Conservation (phyloP, 768 basidiomycete species). For the Sutorius australiensis region DNA sequence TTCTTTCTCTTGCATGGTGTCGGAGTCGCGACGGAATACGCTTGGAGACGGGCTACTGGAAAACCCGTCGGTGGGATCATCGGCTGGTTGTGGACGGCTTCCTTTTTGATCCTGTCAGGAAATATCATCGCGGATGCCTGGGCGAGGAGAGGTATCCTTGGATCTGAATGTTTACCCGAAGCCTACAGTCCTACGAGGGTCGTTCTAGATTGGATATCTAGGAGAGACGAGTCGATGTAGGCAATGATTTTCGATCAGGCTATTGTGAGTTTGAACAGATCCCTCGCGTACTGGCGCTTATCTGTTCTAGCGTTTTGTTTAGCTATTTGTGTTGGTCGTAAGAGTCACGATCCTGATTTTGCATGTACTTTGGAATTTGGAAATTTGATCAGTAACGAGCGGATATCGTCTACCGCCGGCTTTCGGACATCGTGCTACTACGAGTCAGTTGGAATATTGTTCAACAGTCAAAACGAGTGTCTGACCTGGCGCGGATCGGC, state of each 20-base stretch:
- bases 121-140: constrained; percentile 45
- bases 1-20: constrained; percentile 59
- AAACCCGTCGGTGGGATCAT: constrained; percentile 42
- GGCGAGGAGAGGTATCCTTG: constrained; percentile 21
- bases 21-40: constrained; percentile 47
- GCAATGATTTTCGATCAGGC: not conserved
- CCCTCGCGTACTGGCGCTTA: too few species aligned
- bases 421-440: too few species aligned
- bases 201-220: constrained; percentile 12
- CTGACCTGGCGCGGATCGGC: too few species aligned
- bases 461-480: too few species aligned
- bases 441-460: too few species aligned
- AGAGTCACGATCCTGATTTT: too few species aligned
- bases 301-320: too few species aligned
- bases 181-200: constrained; percentile 19
- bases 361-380: too few species aligned
- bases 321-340: too few species aligned
- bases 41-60: constrained; percentile 45
- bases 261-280: too few species aligned
- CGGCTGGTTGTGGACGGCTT: constrained; percentile 51
- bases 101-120: constrained; percentile 48
- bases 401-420: too few species aligned
- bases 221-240: not conserved
- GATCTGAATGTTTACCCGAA: constrained; percentile 11
- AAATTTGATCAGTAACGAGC: too few species aligned